Base-by-base conservation (phyloP, 805 yeast species). In the Yarrowia sp. region DNA sequence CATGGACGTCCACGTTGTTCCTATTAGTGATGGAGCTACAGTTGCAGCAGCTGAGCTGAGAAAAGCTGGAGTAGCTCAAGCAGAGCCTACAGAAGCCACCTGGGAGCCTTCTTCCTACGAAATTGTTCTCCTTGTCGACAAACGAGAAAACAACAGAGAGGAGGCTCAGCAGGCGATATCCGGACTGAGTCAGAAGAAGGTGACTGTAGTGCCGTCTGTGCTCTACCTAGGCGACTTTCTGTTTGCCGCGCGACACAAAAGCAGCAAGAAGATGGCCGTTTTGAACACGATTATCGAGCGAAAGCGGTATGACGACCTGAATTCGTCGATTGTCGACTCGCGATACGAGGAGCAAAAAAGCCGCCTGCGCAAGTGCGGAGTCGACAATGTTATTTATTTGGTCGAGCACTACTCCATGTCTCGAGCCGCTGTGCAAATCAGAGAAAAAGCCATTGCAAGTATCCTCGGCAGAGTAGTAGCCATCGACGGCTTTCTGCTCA, bases 241-340 rank as follows among this genome's bases (percentile, higher is more conserved):
- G 9, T 94, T 98, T 99, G 78, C 91, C 2, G 99, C 97, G 0
- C 80, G 80, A 62, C 81, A 90, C 68, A 81, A 76, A 59, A 67
- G 64, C 0, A 81, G 88, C 0, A 79, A 81, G 1, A 80, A 80
- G 60, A 85, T 85, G 61, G 90, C 85, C 4, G 86, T 89, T 0
- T 73, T 94, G 16, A 88, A 93, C 70, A 85, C 83, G 65, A 87
- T 94, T n/a, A 80, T 93, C 47, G 99, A 94, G 75, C 78, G 99
- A 36, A 94, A 94, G 73, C 76, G 97, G 62, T 73, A 92, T 44
- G 96, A 90, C 70, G 99, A 94, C 77, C 79, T 94, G 68, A 87
- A 87, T 0, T 70, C 78, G 32, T 88, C 96, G 58, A 90, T 94
- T 47, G 80, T 81, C 64, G 99, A 94, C 73, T 97, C 97, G 1